A percentile compares a stretch with the other conserved stretches of the same genome.
These are phyloP conservation scores for Cadophora luteo-olivacea DNA, from an alignment of 2,329 filamentous ascomycete genomes.

Conservation along the genomic window DNA sequence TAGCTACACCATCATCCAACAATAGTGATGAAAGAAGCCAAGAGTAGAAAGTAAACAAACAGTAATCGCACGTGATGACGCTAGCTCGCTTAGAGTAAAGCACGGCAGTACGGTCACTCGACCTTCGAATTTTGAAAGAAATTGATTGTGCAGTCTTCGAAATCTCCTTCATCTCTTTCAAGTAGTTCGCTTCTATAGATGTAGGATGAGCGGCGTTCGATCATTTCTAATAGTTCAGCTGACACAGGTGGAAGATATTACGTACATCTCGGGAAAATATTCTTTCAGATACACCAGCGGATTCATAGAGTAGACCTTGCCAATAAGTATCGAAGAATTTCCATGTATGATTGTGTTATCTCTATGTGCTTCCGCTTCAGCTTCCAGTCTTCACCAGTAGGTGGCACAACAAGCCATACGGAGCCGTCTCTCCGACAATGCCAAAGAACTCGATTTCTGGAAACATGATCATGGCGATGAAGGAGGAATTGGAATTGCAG, in stretches of 20 bases:
- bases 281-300: not conserved
- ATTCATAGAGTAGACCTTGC: not conserved
- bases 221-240: not conserved
- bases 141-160: not conserved
- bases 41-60: slow-evolving; percentile 4
- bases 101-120: not conserved
- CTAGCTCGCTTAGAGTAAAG: not conserved
- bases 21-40: not conserved
- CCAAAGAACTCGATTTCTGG: slow-evolving; percentile 24
- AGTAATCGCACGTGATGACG: not conserved
- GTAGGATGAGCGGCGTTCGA: too few relatives aligned
- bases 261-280: not conserved
- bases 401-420: slow-evolving; percentile 42
- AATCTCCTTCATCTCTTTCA: not conserved
- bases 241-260: not conserved
- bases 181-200: not conserved
- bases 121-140: not conserved
- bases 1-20: not conserved
- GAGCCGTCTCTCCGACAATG: slow-evolving; percentile 40
- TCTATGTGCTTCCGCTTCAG: not conserved
- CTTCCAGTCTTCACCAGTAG: slow-evolving; percentile 33
- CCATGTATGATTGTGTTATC: not conserved
- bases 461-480: slow-evolving; percentile 30
- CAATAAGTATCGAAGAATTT: not conserved
- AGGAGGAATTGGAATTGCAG: slow-evolving; percentile 34